Conservation (phyloP, 257 asterid genomes). For the Gentiana straminea region DNA sequence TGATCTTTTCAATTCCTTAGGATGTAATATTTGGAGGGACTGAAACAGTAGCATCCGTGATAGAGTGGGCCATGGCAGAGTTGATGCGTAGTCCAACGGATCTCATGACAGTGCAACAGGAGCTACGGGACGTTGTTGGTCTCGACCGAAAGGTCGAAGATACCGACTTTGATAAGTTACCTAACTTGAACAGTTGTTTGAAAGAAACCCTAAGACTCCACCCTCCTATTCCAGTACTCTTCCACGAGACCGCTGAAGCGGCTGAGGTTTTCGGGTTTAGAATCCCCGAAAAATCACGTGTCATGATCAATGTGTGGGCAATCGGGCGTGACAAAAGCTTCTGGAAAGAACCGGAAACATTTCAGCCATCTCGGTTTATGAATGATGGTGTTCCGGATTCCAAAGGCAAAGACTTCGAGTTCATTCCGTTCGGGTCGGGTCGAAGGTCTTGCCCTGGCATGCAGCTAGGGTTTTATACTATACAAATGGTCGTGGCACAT, state of each 20-base stretch:
- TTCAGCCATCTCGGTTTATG: constrained; percentile 30
- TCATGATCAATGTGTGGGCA: constrained; percentile 43
- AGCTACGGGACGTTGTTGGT: constrained; percentile 24
- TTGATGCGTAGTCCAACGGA: constrained; percentile 32
- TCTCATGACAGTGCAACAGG: constrained; percentile 27
- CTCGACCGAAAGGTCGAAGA: constrained; percentile 29
- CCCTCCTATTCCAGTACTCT: constrained; percentile 44
- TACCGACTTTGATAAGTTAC: constrained; percentile 31
- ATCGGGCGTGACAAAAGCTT: constrained; percentile 32
- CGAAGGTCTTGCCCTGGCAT: background rate
- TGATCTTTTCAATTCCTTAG: constrained; percentile 3
- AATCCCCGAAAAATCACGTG: constrained; percentile 33
- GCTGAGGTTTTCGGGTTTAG: constrained; percentile 25
- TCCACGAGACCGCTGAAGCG: constrained; percentile 30
- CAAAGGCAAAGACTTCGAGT: constrained; percentile 22
- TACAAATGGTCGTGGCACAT: no score
- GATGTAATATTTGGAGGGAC: constrained; percentile 51
- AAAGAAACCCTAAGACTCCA: constrained; percentile 50
- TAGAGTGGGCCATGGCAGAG: constrained; percentile 50
- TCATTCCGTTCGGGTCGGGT: constrained; percentile 18
- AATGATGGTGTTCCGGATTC: background rate
- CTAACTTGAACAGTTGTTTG: constrained; percentile 25
- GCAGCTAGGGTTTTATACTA: no score
- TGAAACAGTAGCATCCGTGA: constrained; percentile 34
- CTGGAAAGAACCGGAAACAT: constrained; percentile 33